Percentiles rank a stretch among this genome's conserved stretches.
phyloP scores from a whole-genome alignment of 2,329 filamentous ascomycete genomes.

The Cytospora piceae region DNA sequence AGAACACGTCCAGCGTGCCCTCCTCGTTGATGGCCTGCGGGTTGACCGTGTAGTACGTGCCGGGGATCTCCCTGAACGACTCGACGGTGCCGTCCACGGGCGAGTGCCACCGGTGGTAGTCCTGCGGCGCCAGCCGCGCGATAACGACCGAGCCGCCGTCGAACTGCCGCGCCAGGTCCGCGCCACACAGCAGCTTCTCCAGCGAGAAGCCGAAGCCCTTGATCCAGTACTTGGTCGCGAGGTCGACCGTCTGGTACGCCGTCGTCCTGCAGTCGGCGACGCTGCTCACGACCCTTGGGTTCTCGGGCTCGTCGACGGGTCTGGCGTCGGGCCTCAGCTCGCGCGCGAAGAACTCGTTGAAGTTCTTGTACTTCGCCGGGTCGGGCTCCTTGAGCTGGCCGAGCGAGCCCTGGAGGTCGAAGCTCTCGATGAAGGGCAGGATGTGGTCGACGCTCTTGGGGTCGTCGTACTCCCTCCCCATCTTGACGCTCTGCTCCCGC shows the following conservation, averaged over 20 bases:
- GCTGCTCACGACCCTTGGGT: constrained; percentile 26
- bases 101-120: constrained; percentile 51
- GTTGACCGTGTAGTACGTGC: constrained; percentile 49
- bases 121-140: constrained; percentile 47
- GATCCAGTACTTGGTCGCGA: constrained; percentile 27
- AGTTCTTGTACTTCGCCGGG: constrained; percentile 42
- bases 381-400: constrained; percentile 43
- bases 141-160: constrained; percentile 44
- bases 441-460: constrained; percentile 43
- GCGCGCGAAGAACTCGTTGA: constrained; percentile 49
- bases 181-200: constrained; percentile 43
- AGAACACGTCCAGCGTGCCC: constrained; percentile 47
- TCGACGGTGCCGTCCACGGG: constrained; percentile 46
- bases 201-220: constrained; percentile 44
- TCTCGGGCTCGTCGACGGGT: constrained; percentile 42
- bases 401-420: constrained; percentile 39
- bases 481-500: constrained; percentile 43
- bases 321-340: constrained; percentile 42
- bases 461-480: constrained; percentile 46
- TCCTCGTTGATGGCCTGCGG: constrained; percentile 38
- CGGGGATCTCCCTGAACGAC: constrained; percentile 44
- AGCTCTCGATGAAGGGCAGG: constrained; percentile 45
- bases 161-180: constrained; percentile 40
- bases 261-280: constrained; percentile 26
- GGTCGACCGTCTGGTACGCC: constrained; percentile 21